These are phyloP conservation scores for Colletotrichum horii DNA, from an alignment of 2,329 filamentous ascomycete species.

Conservation along the genomic window DNA sequence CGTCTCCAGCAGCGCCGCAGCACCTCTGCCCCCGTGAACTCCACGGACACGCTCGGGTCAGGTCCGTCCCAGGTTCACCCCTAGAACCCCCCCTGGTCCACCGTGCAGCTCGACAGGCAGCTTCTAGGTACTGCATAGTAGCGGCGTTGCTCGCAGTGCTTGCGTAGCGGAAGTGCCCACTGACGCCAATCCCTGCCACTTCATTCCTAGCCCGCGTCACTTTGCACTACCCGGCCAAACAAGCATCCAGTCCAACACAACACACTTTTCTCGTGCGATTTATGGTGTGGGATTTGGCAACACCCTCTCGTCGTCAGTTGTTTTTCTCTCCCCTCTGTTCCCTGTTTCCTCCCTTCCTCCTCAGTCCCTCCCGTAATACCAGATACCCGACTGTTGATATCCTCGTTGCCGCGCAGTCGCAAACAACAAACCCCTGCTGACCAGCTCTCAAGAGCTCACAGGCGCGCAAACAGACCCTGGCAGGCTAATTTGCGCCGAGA, in stretches of 20 bases:
- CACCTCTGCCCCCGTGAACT: neutral
- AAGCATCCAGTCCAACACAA: conserved; percentile 12
- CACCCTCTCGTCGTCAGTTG: conserved; percentile 2
- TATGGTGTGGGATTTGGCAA: conserved; percentile 6
- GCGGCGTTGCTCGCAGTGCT: conserved; percentile 2
- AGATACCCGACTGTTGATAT: conserved; percentile 9
- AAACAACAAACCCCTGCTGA: neutral
- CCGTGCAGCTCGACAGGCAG: conserved; percentile 2
- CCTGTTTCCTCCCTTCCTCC: neutral
- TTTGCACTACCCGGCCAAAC: conserved; percentile 6
- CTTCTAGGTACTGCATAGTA: too few species aligned
- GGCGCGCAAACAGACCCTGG: conserved; percentile 2
- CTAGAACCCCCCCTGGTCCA: neutral
- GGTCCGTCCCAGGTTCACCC: conserved; percentile 9
- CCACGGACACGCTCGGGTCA: neutral
- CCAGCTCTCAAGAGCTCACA: neutral
- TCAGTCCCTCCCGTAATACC: neutral
- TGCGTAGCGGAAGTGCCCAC: conserved; percentile 4
- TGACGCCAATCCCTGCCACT: conserved; percentile 10
- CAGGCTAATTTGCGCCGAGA: conserved; percentile 17
- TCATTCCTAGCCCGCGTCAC: conserved; percentile 16
- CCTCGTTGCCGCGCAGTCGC: neutral
- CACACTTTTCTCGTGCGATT: conserved; percentile 18
- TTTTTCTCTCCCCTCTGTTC: neutral
- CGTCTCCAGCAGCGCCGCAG: neutral